Evolutionary conservation across 805 yeast genomes (phyloP), one percentile per base, ranked within the genome.

Genomic region (Zygotorulaspora sp.): DNA sequence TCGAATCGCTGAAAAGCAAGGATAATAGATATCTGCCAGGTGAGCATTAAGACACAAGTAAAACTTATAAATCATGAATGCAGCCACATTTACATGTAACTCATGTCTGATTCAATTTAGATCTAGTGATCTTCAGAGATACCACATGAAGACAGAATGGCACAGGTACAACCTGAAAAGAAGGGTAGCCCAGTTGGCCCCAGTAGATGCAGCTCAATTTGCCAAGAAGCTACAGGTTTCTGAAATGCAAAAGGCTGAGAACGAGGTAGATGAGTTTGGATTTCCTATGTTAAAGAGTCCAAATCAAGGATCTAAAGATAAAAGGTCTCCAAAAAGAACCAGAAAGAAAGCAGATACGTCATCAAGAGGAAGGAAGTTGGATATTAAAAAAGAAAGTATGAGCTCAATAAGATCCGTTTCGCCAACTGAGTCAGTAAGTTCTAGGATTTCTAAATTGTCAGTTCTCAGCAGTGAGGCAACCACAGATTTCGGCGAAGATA

Each of bases 91-190:
- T 60, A 87, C 96, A 9, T 92, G 98, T 65, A 85, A 89, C 56
- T 82, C 96, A 14, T 92, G 98, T 63, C 78, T 78, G 16, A 77
- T 87, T 47, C 79, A 80, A 31, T 92, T 92, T 56, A 76, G 80
- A 29, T 70, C 80, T 24, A 81, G 95, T n/a, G 92, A 81, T 45
- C 70, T 80, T 41, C 98, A 92, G 65, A 72, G 97, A 45, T 74
- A 73, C 47, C 98, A 92, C 60, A 92, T 92, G 98, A 87, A 85
- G 58, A 80, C 96, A 2, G 98, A 92, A 40, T 92, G 98, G 98
- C 98, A 92, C 58, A 74, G 98, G 46, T 92, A 92, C 63, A 92
- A 92, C 56, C 72, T 92, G 55, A 92, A 92, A 58, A 78, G 98
- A 65, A 75, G 96, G 53, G 96, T 92, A 21, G 95, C 96, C 1